Evolutionary conservation across 2,329 filamentous ascomycete species (phyloP).

Genomic region (Cytospora leucostoma): DNA sequence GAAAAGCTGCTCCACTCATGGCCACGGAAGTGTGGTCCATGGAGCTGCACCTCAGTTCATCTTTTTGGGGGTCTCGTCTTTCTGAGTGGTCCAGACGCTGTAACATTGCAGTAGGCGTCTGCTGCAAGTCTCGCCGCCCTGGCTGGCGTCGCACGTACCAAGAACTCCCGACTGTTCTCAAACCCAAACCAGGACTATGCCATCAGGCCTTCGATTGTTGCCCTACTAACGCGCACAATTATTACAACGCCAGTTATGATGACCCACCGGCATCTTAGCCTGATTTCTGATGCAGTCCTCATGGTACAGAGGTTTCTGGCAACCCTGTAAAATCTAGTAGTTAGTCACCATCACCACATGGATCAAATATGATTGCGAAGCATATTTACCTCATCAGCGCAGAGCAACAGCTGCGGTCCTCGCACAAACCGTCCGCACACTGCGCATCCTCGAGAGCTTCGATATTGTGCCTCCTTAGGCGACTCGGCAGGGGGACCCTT

Average conservation of each 20-base stretch:
- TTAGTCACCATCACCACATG: slow-evolving; percentile 25
- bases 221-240: slow-evolving; percentile 34
- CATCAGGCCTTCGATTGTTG: background rate
- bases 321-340: slow-evolving; percentile 38
- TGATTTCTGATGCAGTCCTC: slow-evolving; percentile 45
- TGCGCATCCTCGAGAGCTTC: slow-evolving; percentile 48
- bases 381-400: slow-evolving; percentile 50
- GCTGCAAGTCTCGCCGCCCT: background rate
- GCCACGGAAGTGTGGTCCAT: background rate
- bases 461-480: slow-evolving; percentile 41
- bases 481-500: slow-evolving; percentile 32
- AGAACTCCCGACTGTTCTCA: background rate
- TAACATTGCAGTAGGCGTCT: background rate
- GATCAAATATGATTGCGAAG: background rate
- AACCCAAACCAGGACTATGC: background rate
- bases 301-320: slow-evolving; percentile 50
- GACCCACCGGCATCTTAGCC: slow-evolving; percentile 40
- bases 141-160: background rate
- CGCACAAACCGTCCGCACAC: slow-evolving; percentile 52
- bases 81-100: background rate
- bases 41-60: background rate
- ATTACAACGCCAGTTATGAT: slow-evolving; percentile 48
- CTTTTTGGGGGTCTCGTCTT: background rate
- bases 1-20: background rate
- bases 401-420: slow-evolving; percentile 51